A percentile compares a stretch with the other conserved stretches of the same genome.
Evolutionary conservation across 495 filamentous ascomycete species (phyloP).

Genomic region (Venustampulla echinocandica): DNA sequence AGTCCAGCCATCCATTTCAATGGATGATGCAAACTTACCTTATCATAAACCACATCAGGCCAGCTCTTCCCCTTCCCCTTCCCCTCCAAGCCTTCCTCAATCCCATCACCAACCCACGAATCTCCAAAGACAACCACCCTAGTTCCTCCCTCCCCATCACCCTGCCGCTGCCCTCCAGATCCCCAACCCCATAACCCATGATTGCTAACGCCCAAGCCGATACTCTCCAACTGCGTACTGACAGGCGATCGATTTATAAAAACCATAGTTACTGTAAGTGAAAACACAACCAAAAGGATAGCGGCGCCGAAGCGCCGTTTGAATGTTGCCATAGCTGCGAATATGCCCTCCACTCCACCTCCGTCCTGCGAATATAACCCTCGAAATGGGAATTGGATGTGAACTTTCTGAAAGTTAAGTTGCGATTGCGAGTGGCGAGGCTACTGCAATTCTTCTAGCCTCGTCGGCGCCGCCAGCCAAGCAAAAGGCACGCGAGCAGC

Average conservation of each 20-base stretch:
- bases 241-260: constrained; percentile 6
- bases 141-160: constrained; percentile 2
- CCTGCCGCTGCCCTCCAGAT: background rate
- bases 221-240: constrained; percentile 11
- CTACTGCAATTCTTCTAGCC: too few relatives aligned
- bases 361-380: background rate
- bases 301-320: constrained; percentile 13
- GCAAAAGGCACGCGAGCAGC: too few relatives aligned
- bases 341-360: too few relatives aligned
- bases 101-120: constrained; percentile 17
- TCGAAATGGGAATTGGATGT: too few relatives aligned
- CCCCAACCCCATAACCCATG: constrained; percentile 15
- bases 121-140: constrained; percentile 22
- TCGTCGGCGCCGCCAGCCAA: too few relatives aligned
- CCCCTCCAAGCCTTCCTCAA: background rate
- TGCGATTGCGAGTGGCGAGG: too few relatives aligned
- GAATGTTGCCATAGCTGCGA: constrained; percentile 4
- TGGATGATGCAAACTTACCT: constrained; percentile 9
- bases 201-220: constrained; percentile 9
- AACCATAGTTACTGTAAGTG: constrained; percentile 8
- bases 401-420: too few relatives aligned
- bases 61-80: constrained; percentile 19
- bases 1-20: background rate
- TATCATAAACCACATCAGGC: constrained; percentile 21
- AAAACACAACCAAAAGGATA: constrained; percentile 10